Base-by-base conservation (phyloP, 495 filamentous ascomycete genomes). In the Talaromyces borbonicus region DNA sequence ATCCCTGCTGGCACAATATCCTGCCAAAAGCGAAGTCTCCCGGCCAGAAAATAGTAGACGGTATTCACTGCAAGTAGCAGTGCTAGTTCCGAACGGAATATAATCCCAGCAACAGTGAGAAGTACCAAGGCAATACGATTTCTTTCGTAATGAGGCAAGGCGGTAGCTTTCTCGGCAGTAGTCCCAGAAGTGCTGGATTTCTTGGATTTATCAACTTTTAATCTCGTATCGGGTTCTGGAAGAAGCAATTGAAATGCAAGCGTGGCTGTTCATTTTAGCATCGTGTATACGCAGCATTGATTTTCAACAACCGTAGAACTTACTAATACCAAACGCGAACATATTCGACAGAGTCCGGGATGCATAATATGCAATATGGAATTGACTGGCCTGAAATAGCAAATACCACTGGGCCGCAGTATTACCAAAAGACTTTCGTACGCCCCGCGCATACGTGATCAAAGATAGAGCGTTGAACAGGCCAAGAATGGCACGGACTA, bases 361-460 rank as follows among this genome's bases (percentile, higher is more conserved):
- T 12, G 93, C 87, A 62, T 97, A 99, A 70, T 87, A 97, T 41
- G 92, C 75, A 42, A 95, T 63, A 66, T 97, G 92, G 58, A 99
- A 97, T 58, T 95, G 90, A 61, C 81, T 84, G 0, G 78, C 75
- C 51, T 92, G 89, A 26, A 97, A 72, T 41, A 92, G 48, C 5
- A 83, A 60, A 60, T 87, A 99, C 87, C 90, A 97, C 48, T 79
- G 73, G 18, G 82, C 85, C 3, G 83, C 73, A 7, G 68, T 65
- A 27, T 64, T 66, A 6, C 93, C 90, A 55, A 85, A 95, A 15
- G 80, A 74, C 39, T 66, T 72, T 31, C 68, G 71, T 8, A 96
- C 63, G 7, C 77, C 79, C 36, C 60, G 53, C 26, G 79, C 78
- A 52, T 86, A 90, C 12, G 65, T 62, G 14, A 78, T 58, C 48